Percentiles rank a stretch among this genome's conserved stretches.
These are phyloP conservation scores for Phytophthora sansomeana DNA, from an alignment of 352 stramenopile genomes.

Conservation along the genomic window DNA sequence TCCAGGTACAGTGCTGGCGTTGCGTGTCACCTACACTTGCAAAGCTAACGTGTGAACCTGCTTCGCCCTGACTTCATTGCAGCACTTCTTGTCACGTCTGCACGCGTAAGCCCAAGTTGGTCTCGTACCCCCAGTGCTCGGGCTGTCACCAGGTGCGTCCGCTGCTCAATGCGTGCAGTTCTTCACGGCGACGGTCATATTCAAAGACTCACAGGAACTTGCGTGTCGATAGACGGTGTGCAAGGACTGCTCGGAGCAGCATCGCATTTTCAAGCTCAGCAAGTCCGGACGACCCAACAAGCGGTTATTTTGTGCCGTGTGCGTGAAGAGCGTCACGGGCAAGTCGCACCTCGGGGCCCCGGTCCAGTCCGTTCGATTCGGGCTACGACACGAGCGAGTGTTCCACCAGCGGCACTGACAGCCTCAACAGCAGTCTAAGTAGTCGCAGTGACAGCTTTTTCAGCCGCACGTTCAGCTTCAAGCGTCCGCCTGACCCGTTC, in stretches of 20 bases:
- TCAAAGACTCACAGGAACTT: neutral
- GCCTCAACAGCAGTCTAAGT: constrained; percentile 28
- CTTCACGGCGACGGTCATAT: neutral
- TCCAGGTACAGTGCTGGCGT: constrained; percentile 30
- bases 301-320: constrained; percentile 42
- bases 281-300: constrained; percentile 31
- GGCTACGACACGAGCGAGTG: constrained; percentile 21
- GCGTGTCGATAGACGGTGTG: constrained; percentile 38
- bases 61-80: constrained; percentile 17
- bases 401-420: constrained; percentile 23
- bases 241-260: constrained; percentile 44
- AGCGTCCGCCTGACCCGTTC: constrained; percentile 27
- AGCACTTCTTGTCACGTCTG: constrained; percentile 49
- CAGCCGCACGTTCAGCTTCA: constrained; percentile 35
- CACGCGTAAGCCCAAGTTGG: constrained; percentile 29
- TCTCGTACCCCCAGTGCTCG: constrained; percentile 36
- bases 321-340: constrained; percentile 37
- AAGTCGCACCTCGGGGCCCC: constrained; percentile 6
- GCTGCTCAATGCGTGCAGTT: neutral
- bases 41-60: constrained; percentile 22
- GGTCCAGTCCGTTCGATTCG: neutral
- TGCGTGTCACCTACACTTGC: constrained; percentile 25
- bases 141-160: constrained; percentile 45
- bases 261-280: constrained; percentile 41
- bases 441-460: constrained; percentile 32